These are phyloP conservation scores for barley (Hordeum vulgare) DNA, from an alignment of 176 grass and related monocot genomes.

Conservation along the genomic window MorexV3_pseudomolecules_assembly NC_058524.1:442498336-442498835, in stretches of 20 bases:
- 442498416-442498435: too few relatives aligned
- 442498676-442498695: background rate
- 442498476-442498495: too few relatives aligned
- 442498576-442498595: background rate
- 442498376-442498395: too few relatives aligned
- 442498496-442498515: background rate
- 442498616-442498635: background rate
- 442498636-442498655: background rate
- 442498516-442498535: background rate
- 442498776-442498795: constrained; percentile 69
- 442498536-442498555: background rate
- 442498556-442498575: background rate
- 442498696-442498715: constrained; percentile 30
- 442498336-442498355: too few relatives aligned
- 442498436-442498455: too few relatives aligned
- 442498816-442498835: constrained; percentile 85
- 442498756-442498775: constrained; percentile 60
- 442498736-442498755: constrained; percentile 81
- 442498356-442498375: too few relatives aligned
- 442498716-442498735: constrained; percentile 65
- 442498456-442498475: too few relatives aligned
- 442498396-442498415: too few relatives aligned
- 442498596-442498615: background rate
- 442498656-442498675: constrained; percentile 3
- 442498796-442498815: constrained; percentile 61